Base-by-base conservation (phyloP, 352 stramenopile species). In the Globisporangium camurandrum region DNA sequence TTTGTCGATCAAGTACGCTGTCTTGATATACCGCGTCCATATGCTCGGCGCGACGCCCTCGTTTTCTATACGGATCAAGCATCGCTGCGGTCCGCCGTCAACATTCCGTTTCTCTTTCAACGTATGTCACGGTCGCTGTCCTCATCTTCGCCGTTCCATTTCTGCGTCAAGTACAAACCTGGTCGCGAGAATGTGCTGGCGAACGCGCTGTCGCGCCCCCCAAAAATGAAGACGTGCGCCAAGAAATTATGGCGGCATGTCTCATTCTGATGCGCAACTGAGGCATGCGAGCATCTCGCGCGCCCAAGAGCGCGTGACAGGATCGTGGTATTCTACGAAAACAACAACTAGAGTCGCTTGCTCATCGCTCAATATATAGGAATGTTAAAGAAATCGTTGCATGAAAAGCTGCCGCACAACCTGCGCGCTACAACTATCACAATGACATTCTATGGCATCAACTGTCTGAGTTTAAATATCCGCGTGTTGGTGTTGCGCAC, bases 101-200 rank as follows among this genome's bases (percentile, higher is more conserved):
- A 56, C 33, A 49, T 39, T 16, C 59, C 50, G 17, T 49, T 52
- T 27, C 39, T 66, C 42, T 57, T 42, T 10, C 44, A 67, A n/a
- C 53, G 56, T 14, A 70, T 66, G 61, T 40, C 45, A 10, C 23
- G 53, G 11, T 70, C 57, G 45, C 40, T 67, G 0, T 51, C 57
- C 2, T 70, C 62, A 49, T 69, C 69, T 41, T 27, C 56, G 0
- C n/a, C 66, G 24, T 64, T 61, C 48, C 66, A 62, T 24, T 62
- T 66, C n/a, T 14, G 38, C 22, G 46, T 66, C 24, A 11, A 69
- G 33, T 69, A 69, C 38, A 68, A 72, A 33, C 48, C 49, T 0
- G 56, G 57, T 3, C 36, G 24, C 11, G 22, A 50, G 5, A 66
- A 62, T 28, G 45, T 57, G 10, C 11, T 69, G 3, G 49, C 56